Evolutionary conservation across 2,329 filamentous ascomycete genomes (phyloP).

Genomic region (Zarea fungicola): DNA sequence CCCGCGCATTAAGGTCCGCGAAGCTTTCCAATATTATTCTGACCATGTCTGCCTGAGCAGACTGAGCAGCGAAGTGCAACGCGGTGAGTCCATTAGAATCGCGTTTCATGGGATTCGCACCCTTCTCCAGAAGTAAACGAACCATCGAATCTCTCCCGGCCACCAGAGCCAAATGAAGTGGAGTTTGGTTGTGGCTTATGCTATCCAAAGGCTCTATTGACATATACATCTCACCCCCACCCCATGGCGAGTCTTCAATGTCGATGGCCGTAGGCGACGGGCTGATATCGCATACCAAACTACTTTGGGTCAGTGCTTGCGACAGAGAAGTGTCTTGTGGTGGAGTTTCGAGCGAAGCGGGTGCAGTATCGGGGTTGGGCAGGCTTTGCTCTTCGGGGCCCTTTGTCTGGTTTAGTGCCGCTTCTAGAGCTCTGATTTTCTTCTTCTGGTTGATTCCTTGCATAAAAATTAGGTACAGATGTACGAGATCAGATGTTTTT

Average conservation of each 20-base stretch:
- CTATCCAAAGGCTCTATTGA: not conserved
- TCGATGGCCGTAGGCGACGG: not conserved
- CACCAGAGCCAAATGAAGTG: not conserved
- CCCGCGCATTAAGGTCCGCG: not conserved
- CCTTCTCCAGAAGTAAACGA: not conserved
- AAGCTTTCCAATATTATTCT: not conserved
- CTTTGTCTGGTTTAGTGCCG: not conserved
- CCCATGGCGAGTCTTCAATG: not conserved
- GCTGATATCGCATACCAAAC: not conserved
- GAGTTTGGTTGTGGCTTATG: not conserved
- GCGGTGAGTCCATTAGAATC: not conserved
- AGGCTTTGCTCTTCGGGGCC: not conserved
- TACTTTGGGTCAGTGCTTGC: not conserved
- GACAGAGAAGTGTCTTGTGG: not conserved
- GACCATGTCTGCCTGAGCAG: not conserved
- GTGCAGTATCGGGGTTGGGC: not conserved
- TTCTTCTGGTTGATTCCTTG: not conserved
- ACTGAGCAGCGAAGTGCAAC: not conserved
- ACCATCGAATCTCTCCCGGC: not conserved
- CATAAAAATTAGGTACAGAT: not conserved
- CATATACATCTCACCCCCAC: not conserved
- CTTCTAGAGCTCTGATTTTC: not conserved
- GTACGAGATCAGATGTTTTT: not conserved
- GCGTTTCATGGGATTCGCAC: not conserved
- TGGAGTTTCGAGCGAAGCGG: not conserved